Percentiles rank a stretch among this genome's conserved stretches.
phyloP scores from a whole-genome alignment of 192 early-diverging fungal species.

The Linnemannia exigua region DNA sequence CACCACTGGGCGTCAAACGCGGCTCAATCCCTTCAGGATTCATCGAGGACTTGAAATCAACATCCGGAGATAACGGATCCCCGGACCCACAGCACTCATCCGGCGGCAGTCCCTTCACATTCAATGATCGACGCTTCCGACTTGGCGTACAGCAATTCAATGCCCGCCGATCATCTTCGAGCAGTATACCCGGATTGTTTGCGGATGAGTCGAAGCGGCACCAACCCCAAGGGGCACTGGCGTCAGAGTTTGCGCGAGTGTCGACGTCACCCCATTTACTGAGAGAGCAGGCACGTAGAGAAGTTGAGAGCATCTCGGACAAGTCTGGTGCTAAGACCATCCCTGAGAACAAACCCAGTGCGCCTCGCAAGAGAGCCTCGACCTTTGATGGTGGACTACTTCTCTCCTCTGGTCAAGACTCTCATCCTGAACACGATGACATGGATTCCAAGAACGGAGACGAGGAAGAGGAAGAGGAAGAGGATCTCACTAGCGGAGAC shows the following conservation, averaged over 20 bases:
- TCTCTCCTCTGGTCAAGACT: slow-evolving; percentile 14
- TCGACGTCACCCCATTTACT: slow-evolving; percentile 28
- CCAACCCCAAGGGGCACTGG: neutral
- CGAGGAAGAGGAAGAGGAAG: slow-evolving; percentile 25
- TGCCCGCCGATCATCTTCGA: slow-evolving; percentile 43
- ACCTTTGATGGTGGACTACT: slow-evolving; percentile 54
- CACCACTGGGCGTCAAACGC: slow-evolving; percentile 8
- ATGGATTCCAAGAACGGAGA: slow-evolving; percentile 15
- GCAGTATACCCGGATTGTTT: slow-evolving; percentile 39
- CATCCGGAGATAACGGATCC: neutral
- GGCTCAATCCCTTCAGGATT: slow-evolving; percentile 7
- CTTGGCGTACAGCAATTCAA: slow-evolving; percentile 19
- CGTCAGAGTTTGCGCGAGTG: slow-evolving; percentile 27
- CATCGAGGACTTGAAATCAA: neutral
- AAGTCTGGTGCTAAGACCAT: neutral
- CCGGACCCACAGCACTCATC: neutral
- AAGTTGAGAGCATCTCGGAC: neutral
- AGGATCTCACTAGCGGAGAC: slow-evolving; percentile 44
- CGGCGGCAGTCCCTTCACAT: slow-evolving; percentile 6
- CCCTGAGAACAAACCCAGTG: neutral
- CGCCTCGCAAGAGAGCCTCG: slow-evolving; percentile 47
- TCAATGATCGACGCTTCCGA: slow-evolving; percentile 22
- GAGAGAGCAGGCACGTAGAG: neutral
- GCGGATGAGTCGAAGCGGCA: slow-evolving; percentile 20
- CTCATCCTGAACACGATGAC: neutral